Base-by-base conservation (phyloP, 2,329 filamentous ascomycete species). In the Apiospora kogelbergensis region DNA sequence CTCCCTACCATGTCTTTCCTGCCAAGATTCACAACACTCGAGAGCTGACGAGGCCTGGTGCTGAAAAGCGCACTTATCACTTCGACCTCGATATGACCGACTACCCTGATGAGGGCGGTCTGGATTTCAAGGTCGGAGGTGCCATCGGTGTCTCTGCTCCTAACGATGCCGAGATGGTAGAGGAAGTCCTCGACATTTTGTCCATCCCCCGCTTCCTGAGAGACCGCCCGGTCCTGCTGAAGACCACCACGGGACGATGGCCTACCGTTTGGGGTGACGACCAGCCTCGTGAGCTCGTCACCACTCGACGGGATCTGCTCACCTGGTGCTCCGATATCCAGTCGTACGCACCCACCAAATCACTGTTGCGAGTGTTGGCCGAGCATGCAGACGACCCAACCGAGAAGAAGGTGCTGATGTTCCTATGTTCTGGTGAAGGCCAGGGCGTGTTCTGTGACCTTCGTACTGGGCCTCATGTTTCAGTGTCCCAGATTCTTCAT, bases 181-280 rank as follows among this genome's bases (percentile, higher is more conserved):
- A 98, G 20, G 91, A 96, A 71, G 84, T 98, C 46, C 88, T 99
- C 73, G 90, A 98, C 76, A 84, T 91, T 30, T 89, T 99, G 22
- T 86, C 93, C 74, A 87, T 98, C 26, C 95, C 95, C 3, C 91
- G 89, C 45, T 93, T 91, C 77, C 85, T 96, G 70, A 91, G 96
- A 40, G 93, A 97, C 81, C 96, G 93, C 84, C 91, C 92, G 17
- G 87, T 97, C 22, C 84, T 92, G 22, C 82, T 98, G 74, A 90
- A 90, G 79, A 98, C 96, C 0, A 89, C 87, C 44, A 88, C 86
- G 70, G 95, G 95, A 42, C 88, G 96, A 65, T 99, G 95, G 95
- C 96, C 96, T 4, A 99, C 96, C 0, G 97, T 99, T 65, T 99
- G 96, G 96, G 96, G 95, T 53, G 93, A 97, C 2, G 95, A 98